Evolutionary conservation across 202 grass and related monocot genomes (phyloP), one percentile per base, ranked within the genome.

Genomic region (Panicum hallii): DNA sequence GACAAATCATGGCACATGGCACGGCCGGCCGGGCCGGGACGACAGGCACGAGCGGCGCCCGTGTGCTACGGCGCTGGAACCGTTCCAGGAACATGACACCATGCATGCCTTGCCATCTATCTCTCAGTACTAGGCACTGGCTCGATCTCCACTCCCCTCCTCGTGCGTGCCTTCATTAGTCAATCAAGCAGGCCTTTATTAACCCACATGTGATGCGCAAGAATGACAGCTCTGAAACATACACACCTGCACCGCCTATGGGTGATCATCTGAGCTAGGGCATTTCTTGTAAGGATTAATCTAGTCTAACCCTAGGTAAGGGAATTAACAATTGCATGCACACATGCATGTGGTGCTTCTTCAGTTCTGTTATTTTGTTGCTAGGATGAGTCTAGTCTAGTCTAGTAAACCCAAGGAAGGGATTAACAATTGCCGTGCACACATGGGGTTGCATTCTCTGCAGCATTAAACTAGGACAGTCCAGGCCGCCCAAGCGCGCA

Each of bases 211-310:
- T 84, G 86, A 73, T 1, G 45, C 2, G 4, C 11, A 49, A 83
- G 80, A 81, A 70, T 75, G 53, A 77, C 61, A 85, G 76, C 82
- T 85, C 87, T 63, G 77, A 81, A 77, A 65, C 77, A 40, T 54
- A 77, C 3, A 42, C 52, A 46, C 9, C 44, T 49, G 0, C 13
- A 63, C 61, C 22, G 40, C 55, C 77, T 52, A 80, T 53, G 46
- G 17, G 36, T 56, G 60, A 34, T 17, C 81, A 40, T 19, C 86
- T 30, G 13, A 32, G 10, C n/a, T 70, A 57, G 71, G 70, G 50
- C 43, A 49, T 12, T 79, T 66, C 77, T 50, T 32, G 77, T 40
- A 36, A 36, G 15, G 71, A 55, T 55, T 38, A 32, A 74, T 74
- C 71, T 54, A 54, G 49, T 45, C 43, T 6, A 32, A 46, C 45